Base-by-base conservation (phyloP, 257 asterid species). In the Salvia rosmarinus region DNA sequence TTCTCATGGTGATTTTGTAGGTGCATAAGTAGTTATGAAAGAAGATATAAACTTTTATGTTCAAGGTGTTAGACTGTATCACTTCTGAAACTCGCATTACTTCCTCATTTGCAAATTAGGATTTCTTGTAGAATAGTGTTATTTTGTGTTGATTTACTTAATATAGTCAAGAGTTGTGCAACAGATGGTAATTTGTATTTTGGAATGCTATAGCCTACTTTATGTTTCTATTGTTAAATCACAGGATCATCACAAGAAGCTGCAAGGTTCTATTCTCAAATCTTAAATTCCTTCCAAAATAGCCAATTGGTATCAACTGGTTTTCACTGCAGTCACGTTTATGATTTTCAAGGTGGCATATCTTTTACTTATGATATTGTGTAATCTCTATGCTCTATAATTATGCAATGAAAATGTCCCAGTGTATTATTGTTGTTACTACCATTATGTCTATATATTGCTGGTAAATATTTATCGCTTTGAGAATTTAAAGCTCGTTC, bases 331-430 rank as follows among this genome's bases (percentile, higher is more conserved):
- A 55, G 61, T 60, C 21, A 35, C 49, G 57, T 39, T 44, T 46
- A 71, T 77, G 57, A 43, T 71, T 44, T 71, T 64, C 51, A 43
- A 34, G 66, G 69, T 67, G 40, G 56, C 55, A 37, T 68, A 20
- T 23, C 28, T 52, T 6, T 10, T 37, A 62, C 19, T 39, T 57
- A 21, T 16, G 52, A 28, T 14, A 21, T 21, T 20, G 13, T 47
- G 6, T 35, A 28, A 11, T 57, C 23, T 17, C 44, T 11, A 34
- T 71, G 32, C 25, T 44, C 12, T 9, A 32, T 14, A 17, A 32
- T 43, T 5, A 58, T 58, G 35, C 11, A 11, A 10, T 58, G 60
- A 58, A 70, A 19, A 11, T 40, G 40, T 2, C 67, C 9, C 16
- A 28, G 55, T 57, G 10, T 19, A 54, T 2, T 68, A 19, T 28